phyloP scores from a whole-genome alignment of 768 basidiomycete genomes.

The Boletus rex-veris region DNA sequence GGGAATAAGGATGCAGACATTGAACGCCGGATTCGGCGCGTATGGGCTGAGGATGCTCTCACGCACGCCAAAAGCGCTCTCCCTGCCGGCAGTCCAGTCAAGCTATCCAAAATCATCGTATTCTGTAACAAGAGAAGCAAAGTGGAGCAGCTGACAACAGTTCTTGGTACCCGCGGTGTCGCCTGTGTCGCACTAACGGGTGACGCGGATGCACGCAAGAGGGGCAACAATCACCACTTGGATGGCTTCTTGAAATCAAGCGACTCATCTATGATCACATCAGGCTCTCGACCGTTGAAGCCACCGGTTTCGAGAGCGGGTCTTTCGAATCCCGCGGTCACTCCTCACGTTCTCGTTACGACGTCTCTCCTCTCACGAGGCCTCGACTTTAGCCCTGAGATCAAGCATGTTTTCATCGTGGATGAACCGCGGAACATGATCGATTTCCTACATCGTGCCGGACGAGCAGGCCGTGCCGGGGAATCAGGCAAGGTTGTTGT shows the following conservation, averaged over 20 bases:
- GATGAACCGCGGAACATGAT: conserved; percentile 88
- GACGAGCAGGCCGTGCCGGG: conserved; percentile 76
- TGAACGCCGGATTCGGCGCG: conserved; percentile 63
- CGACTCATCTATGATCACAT: background rate
- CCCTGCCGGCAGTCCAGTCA: conserved; percentile 17
- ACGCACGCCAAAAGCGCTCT: conserved; percentile 25
- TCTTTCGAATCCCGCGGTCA: conserved; percentile 27
- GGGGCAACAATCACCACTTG: conserved; percentile 75
- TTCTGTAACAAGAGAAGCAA: conserved; percentile 79
- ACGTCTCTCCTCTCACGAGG: conserved; percentile 90
- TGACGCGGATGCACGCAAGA: conserved; percentile 50
- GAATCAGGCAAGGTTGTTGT: conserved; percentile 66
- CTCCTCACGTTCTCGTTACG: conserved; percentile 74
- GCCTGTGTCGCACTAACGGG: conserved; percentile 65
- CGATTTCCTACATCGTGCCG: conserved; percentile 91
- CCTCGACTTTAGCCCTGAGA: conserved; percentile 76
- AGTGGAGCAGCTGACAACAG: conserved; percentile 57
- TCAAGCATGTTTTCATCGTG: conserved; percentile 81
- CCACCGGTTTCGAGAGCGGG: conserved; percentile 7
- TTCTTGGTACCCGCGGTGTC: conserved; percentile 59
- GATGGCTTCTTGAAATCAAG: conserved; percentile 58
- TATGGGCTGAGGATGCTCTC: conserved; percentile 69
- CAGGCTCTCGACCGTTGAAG: background rate
- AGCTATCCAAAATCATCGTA: conserved; percentile 67
- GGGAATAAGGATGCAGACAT: conserved; percentile 82